Base-by-base conservation (phyloP, 805 yeast species). In the Lipomyces kockii region DNA sequence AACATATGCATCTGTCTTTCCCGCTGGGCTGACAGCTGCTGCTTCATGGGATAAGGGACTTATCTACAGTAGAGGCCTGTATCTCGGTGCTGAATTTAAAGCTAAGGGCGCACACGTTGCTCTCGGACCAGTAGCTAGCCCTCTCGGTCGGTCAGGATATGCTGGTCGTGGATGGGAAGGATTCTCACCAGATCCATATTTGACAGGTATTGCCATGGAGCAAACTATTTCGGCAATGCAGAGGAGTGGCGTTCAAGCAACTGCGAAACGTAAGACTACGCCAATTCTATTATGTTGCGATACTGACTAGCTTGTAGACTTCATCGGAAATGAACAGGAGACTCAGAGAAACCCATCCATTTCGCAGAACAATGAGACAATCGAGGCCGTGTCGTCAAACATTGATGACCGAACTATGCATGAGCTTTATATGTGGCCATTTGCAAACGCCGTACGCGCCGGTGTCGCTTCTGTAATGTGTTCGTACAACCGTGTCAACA, bases 91-190 rank as follows among this genome's bases (percentile, higher is more conserved):
- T 66, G 89, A 86, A 74, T 83, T 83, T 67, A 82, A 80, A 69
- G 77, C 74, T 2, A 39, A 39, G n/a, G 46, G 46, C 7, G 3
- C 49, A 14, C 49, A 43, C 49, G 49, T 43, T 43, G 49, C 49
- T 5, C 49, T 43, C 8, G 89, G 88, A 0, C 90, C 90, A 0
- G 79, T 80, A 2, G 79, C 85, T 52, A 89, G 89, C 0, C 90
- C 90, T 11, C 80, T 87, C 56, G 90, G 90, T 0, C 78, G 81
- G 46, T 84, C 86, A 72, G 89, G 89, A 3, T 84, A 83, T 53
- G 90, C 88, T 27, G 90, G 90, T 5, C 79, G 89, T 71, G 85
- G 84, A 76, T 86, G 89, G 88, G 89, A 87, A 76, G 82, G 86
- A 51, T 86, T 86, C 76, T 87, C 88, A 8, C 78, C 86, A 3